Base-by-base conservation (phyloP, 2,329 filamentous ascomycete species). In the Phoma herbarum region DNA sequence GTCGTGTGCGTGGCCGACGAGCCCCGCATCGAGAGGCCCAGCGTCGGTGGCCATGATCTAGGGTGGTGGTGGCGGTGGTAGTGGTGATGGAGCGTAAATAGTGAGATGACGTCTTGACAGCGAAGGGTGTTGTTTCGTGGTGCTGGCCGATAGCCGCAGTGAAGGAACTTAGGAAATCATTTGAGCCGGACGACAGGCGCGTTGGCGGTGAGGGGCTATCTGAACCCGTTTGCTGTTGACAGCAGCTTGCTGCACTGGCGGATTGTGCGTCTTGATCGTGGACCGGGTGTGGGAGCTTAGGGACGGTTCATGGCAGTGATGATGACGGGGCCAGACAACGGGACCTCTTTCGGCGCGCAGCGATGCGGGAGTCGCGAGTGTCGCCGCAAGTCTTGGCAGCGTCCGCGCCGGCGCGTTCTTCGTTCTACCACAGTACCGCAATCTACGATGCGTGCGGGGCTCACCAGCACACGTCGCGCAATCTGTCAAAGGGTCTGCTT, bases 111-210 rank as follows among this genome's bases (percentile, higher is more conserved):
- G 9, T 20, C 29, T 20, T 35, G 14, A 31, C 14, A 48, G 48
- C 9, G 37, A 52, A 42, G 41, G 50, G 18, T 48, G 39, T 42
- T 14, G 41, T 23, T 33, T 48, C 25, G 44, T 47, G 18, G 37
- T 59, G n/a, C 45, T 57, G 64, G 68, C 68, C 59, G 60, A 48
- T 49, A 64, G 66, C 70, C 69, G 61, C 59, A 52, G 57, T 41
- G 60, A 23, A 43, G 57, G 37, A 39, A 33, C 60, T 74, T 68
- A 74, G 53, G 66, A 61, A 68, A 52, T 57, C 71, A 74, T 74
- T 43, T 65, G 64, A 52, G 47, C 42, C 28, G 22, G 23, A 25
- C 18, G 25, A 22, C 18, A 51, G 47, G 33, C 26, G 46, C 4
- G 35, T 26, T 23, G 41, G 45, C 46, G 10, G 45, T 45, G 20